phyloP scores from a whole-genome alignment of 2,329 filamentous ascomycete species.

The Trichoderma pleuroti region DNA sequence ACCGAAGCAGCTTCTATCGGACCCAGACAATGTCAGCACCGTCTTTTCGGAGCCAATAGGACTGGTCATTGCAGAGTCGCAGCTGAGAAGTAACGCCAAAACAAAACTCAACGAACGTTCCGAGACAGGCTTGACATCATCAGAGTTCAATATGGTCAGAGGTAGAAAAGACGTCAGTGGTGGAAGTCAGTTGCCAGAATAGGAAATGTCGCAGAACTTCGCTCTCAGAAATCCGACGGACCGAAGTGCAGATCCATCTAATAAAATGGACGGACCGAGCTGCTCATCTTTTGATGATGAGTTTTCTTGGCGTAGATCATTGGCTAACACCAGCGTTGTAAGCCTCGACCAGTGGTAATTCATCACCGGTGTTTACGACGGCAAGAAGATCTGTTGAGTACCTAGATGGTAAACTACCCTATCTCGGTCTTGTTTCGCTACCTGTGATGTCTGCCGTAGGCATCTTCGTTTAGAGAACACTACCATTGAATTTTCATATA shows the following conservation, averaged over 20 bases:
- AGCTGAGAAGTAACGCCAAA: neutral
- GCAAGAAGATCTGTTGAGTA: neutral
- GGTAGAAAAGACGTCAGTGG: no score
- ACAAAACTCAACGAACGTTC: neutral
- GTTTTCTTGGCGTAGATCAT: neutral
- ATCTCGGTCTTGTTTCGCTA: neutral
- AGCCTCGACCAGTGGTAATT: neutral
- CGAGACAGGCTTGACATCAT: neutral
- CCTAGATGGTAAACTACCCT: neutral
- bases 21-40: neutral
- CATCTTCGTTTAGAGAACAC: accelerated
- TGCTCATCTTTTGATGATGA: neutral
- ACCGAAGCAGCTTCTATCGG: neutral
- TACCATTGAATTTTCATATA: neutral
- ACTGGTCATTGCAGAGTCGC: neutral
- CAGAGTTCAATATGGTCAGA: no score
- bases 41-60: neutral
- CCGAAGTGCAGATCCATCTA: neutral
- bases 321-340: neutral
- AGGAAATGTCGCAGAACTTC: neutral
- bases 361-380: neutral
- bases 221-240: neutral
- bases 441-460: neutral
- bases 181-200: neutral
- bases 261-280: neutral